Percentiles rank a stretch among this genome's conserved stretches.
Evolutionary conservation across 305 asterid genomes (phyloP).

Genomic region (Fraxinus xanthoxyloides): DNA sequence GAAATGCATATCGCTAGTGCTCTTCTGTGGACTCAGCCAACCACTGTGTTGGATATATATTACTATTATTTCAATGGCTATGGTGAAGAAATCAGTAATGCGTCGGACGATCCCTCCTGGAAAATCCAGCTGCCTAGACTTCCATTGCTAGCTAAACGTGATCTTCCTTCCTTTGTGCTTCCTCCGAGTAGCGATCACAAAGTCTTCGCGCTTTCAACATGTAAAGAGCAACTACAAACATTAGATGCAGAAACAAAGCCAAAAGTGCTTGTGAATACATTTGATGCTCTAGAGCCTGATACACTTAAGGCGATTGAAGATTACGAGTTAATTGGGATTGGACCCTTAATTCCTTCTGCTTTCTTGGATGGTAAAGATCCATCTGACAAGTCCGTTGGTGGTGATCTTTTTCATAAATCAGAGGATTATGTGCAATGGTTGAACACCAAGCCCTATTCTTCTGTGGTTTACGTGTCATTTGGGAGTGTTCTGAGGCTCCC

Average conservation of each 20-base stretch:
- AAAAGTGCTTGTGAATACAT: background rate
- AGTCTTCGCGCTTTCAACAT: background rate
- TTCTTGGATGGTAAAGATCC: constrained; percentile 4
- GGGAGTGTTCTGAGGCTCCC: background rate
- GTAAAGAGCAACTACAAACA: background rate
- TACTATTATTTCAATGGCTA: constrained; percentile 53
- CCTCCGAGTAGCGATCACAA: background rate
- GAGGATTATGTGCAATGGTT: background rate
- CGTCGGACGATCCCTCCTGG: constrained; percentile 19
- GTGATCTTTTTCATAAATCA: background rate
- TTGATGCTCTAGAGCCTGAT: background rate
- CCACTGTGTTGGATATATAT: constrained; percentile 45
- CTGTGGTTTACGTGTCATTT: background rate
- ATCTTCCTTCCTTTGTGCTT: background rate
- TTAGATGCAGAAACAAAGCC: background rate
- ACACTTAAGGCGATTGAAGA: background rate
- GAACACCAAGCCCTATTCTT: background rate
- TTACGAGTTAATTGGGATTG: constrained; percentile 39
- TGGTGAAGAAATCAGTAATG: constrained; percentile 27
- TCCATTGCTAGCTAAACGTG: background rate
- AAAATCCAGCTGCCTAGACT: constrained; percentile 35
- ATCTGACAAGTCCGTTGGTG: background rate
- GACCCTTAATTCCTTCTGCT: constrained; percentile 55
- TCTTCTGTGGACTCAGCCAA: constrained; percentile 58
- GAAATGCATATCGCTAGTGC: constrained; percentile 35